Conservation (phyloP, 257 asterid genomes). For the Cinchona pubescens region DNA sequence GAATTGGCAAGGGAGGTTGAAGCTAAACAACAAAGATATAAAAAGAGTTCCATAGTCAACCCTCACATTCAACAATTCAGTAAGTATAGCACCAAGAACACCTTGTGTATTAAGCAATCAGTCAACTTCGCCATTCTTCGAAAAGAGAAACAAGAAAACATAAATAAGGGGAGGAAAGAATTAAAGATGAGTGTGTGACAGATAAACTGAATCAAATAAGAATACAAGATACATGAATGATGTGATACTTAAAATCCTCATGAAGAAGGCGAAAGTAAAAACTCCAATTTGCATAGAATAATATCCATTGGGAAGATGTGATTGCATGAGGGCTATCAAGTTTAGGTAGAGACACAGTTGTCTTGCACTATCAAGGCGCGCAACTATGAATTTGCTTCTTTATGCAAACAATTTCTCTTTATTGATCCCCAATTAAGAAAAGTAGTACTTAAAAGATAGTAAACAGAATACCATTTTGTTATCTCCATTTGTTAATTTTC, state of each 20-base stretch:
- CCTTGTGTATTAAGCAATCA: background rate
- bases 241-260: background rate
- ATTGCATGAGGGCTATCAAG: background rate
- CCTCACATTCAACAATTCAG: background rate
- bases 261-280: background rate
- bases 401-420: background rate
- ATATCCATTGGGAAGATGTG: background rate
- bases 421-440: too few relatives aligned
- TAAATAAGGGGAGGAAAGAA: background rate
- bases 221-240: background rate
- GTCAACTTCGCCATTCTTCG: background rate
- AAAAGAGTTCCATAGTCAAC: background rate
- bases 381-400: background rate
- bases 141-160: background rate
- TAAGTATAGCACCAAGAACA: background rate
- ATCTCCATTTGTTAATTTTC: background rate
- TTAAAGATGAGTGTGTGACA: background rate
- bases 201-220: background rate
- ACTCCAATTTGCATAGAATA: background rate
- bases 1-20: slow-evolving; percentile 20
- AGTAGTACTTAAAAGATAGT: too few relatives aligned
- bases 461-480: background rate
- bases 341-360: background rate
- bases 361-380: background rate
- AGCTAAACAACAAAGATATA: slow-evolving; percentile 12